A percentile compares a stretch with the other conserved stretches of the same genome.
phyloP scores from a whole-genome alignment of 371 early-diverging fungal species.

The Apophysomyces ossiformis region DNA sequence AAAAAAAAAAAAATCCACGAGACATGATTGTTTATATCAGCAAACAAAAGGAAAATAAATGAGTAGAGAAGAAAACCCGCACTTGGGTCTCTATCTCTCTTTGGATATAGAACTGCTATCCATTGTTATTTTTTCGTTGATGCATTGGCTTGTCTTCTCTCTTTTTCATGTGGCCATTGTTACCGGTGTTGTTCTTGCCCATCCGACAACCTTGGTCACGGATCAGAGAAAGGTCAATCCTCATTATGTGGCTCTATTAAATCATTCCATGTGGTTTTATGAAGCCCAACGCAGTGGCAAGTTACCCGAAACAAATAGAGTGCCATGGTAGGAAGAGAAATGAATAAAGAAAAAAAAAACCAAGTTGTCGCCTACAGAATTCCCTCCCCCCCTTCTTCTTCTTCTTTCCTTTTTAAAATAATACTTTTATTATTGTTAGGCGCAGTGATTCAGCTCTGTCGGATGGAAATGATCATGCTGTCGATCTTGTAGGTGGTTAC shows the following conservation, averaged over 20 bases:
- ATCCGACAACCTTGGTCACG: not conserved
- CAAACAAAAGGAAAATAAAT: too few relatives aligned
- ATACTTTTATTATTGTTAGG: conserved; percentile 21
- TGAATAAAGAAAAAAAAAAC: not conserved
- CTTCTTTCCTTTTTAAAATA: too few relatives aligned
- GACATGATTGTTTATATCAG: not conserved
- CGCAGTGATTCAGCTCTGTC: conserved; percentile 50
- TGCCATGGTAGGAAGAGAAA: conserved; percentile 37
- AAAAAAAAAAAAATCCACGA: not conserved
- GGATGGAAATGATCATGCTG: conserved; percentile 48
- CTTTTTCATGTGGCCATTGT: not conserved
- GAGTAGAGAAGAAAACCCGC: too few relatives aligned
- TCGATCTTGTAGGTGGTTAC: conserved; percentile 55
- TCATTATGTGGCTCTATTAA: conserved; percentile 37
- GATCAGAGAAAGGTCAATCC: conserved; percentile 17
- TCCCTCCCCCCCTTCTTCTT: too few relatives aligned
- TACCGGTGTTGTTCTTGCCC: not conserved
- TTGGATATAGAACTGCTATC: not conserved
- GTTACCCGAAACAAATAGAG: conserved; percentile 49
- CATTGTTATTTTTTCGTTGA: not conserved
- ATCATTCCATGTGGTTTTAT: conserved; percentile 56
- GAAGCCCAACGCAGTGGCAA: conserved; percentile 63
- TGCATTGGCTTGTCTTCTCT: not conserved
- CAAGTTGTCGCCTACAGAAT: too few relatives aligned
- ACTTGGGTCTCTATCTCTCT: not conserved